Evolutionary conservation across 768 basidiomycete species (phyloP).

Genomic region (Hydnomerulius pinastri): DNA sequence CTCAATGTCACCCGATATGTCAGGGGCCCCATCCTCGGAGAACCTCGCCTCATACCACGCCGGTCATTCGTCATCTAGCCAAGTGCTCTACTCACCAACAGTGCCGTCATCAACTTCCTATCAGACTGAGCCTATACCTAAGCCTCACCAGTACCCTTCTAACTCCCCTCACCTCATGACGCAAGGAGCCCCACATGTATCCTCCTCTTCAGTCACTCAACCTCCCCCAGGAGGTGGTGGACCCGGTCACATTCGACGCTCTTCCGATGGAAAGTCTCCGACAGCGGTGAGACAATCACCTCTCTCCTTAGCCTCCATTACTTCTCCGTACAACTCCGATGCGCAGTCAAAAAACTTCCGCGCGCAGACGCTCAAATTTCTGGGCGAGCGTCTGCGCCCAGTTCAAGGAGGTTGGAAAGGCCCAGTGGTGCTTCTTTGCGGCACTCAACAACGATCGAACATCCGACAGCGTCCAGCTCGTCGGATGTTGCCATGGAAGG

Average conservation of each 20-base stretch:
- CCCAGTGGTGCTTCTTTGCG: conserved; percentile 43
- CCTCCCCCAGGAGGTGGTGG: conserved; percentile 12
- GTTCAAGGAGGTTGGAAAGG: conserved; percentile 34
- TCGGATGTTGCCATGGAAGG: conserved; percentile 34
- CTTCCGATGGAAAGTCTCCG: conserved; percentile 33
- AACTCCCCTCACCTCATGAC: conserved; percentile 28
- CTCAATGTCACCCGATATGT: conserved; percentile 30
- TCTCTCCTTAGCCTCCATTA: conserved; percentile 44
- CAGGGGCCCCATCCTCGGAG: conserved; percentile 29
- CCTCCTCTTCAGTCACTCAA: conserved; percentile 23
- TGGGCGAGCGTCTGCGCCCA: conserved; percentile 81
- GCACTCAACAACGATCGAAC: conserved; percentile 30
- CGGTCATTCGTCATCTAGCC: conserved; percentile 26
- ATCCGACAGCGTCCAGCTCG: conserved; percentile 19
- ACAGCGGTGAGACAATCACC: conserved; percentile 38
- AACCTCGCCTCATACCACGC: conserved; percentile 26
- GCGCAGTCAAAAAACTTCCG: conserved; percentile 70
- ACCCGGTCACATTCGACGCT: conserved; percentile 27
- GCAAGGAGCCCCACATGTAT: conserved; percentile 18
- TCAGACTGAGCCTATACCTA: conserved; percentile 23
- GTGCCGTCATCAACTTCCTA: conserved; percentile 26
- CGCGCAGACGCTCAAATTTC: conserved; percentile 73
- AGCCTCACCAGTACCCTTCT: conserved; percentile 29
- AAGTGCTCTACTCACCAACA: conserved; percentile 25
- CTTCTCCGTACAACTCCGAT: conserved; percentile 39